Conservation (phyloP, 495 filamentous ascomycete species). For the Aspergillus baeticus region DNA sequence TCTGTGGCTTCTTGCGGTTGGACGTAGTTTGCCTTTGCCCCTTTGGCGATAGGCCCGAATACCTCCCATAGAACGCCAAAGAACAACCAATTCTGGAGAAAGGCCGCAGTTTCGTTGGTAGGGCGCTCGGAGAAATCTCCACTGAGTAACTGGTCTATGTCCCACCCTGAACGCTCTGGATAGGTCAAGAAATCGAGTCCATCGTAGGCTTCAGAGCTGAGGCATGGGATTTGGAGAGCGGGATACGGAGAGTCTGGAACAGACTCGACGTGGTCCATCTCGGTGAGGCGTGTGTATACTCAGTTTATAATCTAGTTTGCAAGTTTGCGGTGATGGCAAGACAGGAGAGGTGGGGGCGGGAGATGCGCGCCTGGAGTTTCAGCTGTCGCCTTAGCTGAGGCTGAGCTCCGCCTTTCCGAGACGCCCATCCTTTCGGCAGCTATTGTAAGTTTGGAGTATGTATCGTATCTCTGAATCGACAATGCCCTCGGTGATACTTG, state of each 20-base stretch:
- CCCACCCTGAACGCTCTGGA: slow-evolving; percentile 2
- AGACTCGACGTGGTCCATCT: slow-evolving; percentile 5
- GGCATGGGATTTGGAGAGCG: background rate
- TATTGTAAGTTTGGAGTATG: no score
- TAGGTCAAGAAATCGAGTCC: background rate
- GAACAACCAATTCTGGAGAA: slow-evolving; percentile 7
- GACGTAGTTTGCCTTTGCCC: background rate
- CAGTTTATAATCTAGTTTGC: background rate
- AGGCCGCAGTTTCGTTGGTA: background rate
- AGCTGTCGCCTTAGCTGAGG: slow-evolving; percentile 5
- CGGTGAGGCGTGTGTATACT: background rate
- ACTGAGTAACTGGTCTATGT: background rate
- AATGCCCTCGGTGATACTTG: no score
- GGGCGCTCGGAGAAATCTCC: slow-evolving; percentile 3
- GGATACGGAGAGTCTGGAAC: background rate
- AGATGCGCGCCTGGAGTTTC: background rate
- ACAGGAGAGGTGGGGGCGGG: background rate
- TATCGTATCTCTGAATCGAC: no score
- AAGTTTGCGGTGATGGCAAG: background rate
- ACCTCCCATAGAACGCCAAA: slow-evolving; percentile 9
- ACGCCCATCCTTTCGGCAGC: slow-evolving; percentile 16
- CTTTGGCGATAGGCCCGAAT: background rate
- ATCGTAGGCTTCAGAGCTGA: slow-evolving; percentile 1
- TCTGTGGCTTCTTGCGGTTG: background rate
- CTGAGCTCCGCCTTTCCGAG: slow-evolving; percentile 7